Evolutionary conservation across 1,284 basidiomycete species (phyloP).

Genomic region (Apiotrichum gracile): DNA sequence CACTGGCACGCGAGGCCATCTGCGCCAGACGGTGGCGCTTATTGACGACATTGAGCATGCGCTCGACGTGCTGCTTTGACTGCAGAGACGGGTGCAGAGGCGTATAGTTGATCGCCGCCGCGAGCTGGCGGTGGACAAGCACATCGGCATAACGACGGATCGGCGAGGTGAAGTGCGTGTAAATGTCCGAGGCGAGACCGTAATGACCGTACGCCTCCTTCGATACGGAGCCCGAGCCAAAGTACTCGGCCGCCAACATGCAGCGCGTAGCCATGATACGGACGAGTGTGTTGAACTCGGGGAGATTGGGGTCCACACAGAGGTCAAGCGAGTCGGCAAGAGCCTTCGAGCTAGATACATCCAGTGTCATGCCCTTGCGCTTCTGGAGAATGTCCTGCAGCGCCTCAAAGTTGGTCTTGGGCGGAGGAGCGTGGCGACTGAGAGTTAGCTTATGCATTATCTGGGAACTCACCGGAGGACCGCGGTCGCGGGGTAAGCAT

Average conservation of each 20-base stretch:
- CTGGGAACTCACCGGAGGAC: constrained; percentile 65
- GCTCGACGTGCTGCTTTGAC: constrained; percentile 83
- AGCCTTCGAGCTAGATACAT: constrained; percentile 85
- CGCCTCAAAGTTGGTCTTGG: constrained; percentile 90
- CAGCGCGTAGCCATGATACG: constrained; percentile 99
- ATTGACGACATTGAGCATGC: constrained; percentile 78
- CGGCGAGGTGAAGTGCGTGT: constrained; percentile 95
- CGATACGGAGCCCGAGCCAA: constrained; percentile 88
- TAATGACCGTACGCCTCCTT: constrained; percentile 94
- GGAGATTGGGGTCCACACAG: constrained; percentile 72
- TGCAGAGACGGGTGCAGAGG: constrained; percentile 81
- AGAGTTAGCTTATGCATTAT: background rate
- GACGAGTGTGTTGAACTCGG: constrained; percentile 93
- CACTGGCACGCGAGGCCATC: constrained; percentile 89
- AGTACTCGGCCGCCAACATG: constrained; percentile 98
- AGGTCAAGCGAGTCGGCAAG: constrained; percentile 84
- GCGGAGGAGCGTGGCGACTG: constrained; percentile 90
- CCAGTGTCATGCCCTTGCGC: constrained; percentile 75
- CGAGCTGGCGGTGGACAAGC: constrained; percentile 86
- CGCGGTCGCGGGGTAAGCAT: constrained; percentile 91
- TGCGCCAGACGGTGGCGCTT: constrained; percentile 91
- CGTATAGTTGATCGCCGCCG: constrained; percentile 79
- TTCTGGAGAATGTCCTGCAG: constrained; percentile 88
- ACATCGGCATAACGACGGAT: constrained; percentile 95
- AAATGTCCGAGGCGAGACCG: constrained; percentile 91